Conservation (phyloP, 2,329 filamentous ascomycete species). For the Nemania sp. region DNA sequence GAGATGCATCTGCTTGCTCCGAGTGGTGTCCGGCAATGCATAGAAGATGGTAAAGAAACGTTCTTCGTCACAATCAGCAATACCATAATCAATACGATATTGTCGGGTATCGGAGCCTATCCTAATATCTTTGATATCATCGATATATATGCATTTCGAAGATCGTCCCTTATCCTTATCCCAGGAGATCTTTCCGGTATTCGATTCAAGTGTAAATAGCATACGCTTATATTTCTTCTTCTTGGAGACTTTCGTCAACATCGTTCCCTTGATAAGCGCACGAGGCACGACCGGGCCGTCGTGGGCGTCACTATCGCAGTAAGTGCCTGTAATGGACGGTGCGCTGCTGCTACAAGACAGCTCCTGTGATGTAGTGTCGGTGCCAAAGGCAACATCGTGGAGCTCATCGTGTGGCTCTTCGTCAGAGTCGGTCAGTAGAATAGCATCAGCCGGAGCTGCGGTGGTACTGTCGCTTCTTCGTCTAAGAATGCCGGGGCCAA, state of each 20-base stretch:
- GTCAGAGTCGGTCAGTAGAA: constrained; percentile 66
- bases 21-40: constrained; percentile 79
- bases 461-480: constrained; percentile 91
- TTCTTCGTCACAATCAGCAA: constrained; percentile 74
- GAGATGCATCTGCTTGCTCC: constrained; percentile 88
- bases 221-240: constrained; percentile 81
- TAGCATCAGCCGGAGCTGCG: constrained; percentile 65
- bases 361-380: constrained; percentile 60
- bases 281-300: constrained; percentile 81
- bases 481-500: constrained; percentile 88
- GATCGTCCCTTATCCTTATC: constrained; percentile 80
- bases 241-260: constrained; percentile 85
- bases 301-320: constrained; percentile 54
- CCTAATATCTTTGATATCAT: constrained; percentile 93
- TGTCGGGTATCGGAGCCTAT: constrained; percentile 86
- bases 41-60: constrained; percentile 94
- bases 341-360: constrained; percentile 63
- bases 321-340: constrained; percentile 60
- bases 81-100: constrained; percentile 85
- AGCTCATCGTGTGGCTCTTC: constrained; percentile 67
- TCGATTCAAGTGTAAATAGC: constrained; percentile 78
- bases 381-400: constrained; percentile 59
- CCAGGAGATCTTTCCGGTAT: constrained; percentile 90
- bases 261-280: constrained; percentile 81
- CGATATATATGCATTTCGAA: constrained; percentile 89